Conservation (phyloP, 257 asterid species). For the Paraleonurus japonicus region DNA sequence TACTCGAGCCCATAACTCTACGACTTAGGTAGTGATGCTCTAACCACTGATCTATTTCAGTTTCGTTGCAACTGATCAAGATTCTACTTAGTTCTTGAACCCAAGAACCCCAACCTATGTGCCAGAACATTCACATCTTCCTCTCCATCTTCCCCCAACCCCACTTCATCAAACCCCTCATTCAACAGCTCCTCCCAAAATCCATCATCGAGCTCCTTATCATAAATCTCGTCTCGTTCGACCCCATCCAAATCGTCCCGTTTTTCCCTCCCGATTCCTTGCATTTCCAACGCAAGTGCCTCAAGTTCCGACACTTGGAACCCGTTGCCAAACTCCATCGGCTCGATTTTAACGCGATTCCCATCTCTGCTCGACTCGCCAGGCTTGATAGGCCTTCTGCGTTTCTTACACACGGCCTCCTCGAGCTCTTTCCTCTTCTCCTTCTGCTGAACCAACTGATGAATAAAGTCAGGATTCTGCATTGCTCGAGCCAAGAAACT, state of each 20-base stretch:
- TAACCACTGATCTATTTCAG: no score
- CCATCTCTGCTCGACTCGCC: slow-evolving; percentile 31
- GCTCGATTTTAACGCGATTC: slow-evolving; percentile 40
- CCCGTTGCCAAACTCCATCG: slow-evolving; percentile 37
- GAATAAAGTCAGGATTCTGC: slow-evolving; percentile 75
- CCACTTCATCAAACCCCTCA: slow-evolving; percentile 46
- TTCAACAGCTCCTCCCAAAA: slow-evolving; percentile 81
- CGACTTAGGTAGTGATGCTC: no score
- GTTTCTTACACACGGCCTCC: slow-evolving; percentile 52
- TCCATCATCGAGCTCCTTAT: slow-evolving; percentile 64
- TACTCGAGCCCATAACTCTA: no score
- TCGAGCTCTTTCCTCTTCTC: slow-evolving; percentile 62
- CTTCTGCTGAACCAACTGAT: slow-evolving; percentile 54
- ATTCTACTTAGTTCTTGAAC: slow-evolving; percentile 42
- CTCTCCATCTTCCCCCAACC: slow-evolving; percentile 26
- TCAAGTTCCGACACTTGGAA: slow-evolving; percentile 67
- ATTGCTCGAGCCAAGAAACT: slow-evolving; percentile 72
- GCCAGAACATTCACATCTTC: slow-evolving; percentile 59
- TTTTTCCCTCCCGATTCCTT: slow-evolving; percentile 58
- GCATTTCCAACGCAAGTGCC: slow-evolving; percentile 83
- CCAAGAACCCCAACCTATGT: slow-evolving; percentile 58
- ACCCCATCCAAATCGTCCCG: slow-evolving; percentile 28
- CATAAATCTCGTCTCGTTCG: slow-evolving; percentile 16
- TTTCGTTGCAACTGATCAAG: no score
- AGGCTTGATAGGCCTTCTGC: slow-evolving; percentile 55